Evolutionary conservation across 805 yeast species (phyloP).

Genomic region (Candida broadrunensis): DNA sequence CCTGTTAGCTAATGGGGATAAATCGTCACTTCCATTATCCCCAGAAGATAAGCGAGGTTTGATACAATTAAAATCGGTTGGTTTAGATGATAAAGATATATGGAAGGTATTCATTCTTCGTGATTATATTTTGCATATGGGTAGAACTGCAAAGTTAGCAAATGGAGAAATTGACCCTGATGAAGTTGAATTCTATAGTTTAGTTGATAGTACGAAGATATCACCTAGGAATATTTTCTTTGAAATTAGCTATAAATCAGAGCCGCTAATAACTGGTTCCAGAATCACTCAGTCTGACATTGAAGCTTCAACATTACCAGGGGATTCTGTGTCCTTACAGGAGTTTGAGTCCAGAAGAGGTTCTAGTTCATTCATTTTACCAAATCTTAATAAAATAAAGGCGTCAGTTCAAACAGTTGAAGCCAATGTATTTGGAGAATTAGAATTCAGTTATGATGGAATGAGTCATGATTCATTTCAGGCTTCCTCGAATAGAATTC

Average conservation of each 20-base stretch:
- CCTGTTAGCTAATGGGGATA: constrained; percentile 2
- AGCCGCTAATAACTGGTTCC: constrained; percentile 16
- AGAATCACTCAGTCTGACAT: constrained; percentile 19
- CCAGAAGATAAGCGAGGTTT: constrained; percentile 72
- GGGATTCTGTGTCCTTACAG: constrained; percentile 4
- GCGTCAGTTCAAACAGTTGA: constrained; percentile 41
- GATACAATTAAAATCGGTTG: constrained; percentile 67
- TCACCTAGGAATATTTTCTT: constrained; percentile 36
- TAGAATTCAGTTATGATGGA: constrained; percentile 27
- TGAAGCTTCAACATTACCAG: constrained; percentile 4
- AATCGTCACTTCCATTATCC: constrained; percentile 38
- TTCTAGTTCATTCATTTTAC: constrained; percentile 24
- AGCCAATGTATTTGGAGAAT: constrained; percentile 45
- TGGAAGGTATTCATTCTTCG: constrained; percentile 81
- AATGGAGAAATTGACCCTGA: neutral
- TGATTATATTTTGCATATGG: constrained; percentile 61
- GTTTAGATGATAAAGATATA: constrained; percentile 64
- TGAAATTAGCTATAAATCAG: constrained; percentile 36
- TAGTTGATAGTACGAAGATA: neutral
- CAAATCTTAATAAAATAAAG: constrained; percentile 24
- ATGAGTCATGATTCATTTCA: constrained; percentile 1
- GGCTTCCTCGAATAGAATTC: constrained; percentile 1
- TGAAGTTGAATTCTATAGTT: neutral
- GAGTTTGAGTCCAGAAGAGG: constrained; percentile 10
- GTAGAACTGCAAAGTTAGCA: constrained; percentile 22